Percentiles rank a stretch among this genome's conserved stretches.
These are phyloP conservation scores for Dillenia turbinata DNA, from an alignment of 164 flowering plant species.

Conservation along the genomic window DNA sequence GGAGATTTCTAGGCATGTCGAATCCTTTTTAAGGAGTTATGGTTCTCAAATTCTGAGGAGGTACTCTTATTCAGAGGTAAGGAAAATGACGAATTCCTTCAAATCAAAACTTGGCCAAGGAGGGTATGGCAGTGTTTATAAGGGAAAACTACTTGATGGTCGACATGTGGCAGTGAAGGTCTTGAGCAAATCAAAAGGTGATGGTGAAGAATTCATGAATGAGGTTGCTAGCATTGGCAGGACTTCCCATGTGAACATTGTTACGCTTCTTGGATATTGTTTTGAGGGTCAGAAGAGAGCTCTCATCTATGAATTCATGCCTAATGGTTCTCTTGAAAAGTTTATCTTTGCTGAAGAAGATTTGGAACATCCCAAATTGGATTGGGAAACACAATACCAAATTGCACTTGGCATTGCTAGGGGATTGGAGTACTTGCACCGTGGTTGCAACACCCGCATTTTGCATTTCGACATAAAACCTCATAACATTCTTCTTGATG, in stretches of 20 bases:
- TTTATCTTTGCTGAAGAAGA: conserved; percentile 20
- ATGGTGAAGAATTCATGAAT: conserved; percentile 29
- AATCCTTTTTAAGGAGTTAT: conserved; percentile 15
- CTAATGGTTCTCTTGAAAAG: conserved; percentile 43
- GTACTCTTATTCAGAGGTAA: conserved; percentile 25
- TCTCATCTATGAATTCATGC: conserved; percentile 37
- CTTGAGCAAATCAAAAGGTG: conserved; percentile 21
- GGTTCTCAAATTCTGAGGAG: conserved; percentile 23
- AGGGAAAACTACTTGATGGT: conserved; percentile 35
- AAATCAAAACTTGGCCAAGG: conserved; percentile 38
- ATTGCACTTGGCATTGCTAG: conserved; percentile 38
- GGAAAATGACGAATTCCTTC: conserved; percentile 34
- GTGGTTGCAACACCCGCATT: conserved; percentile 38
- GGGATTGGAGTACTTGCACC: conserved; percentile 41
- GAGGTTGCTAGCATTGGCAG: conserved; percentile 32
- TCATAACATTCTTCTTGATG: conserved; percentile 37
- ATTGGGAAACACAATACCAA: conserved; percentile 22
- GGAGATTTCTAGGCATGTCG: background rate
- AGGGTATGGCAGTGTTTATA: conserved; percentile 42
- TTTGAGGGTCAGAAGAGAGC: conserved; percentile 30
- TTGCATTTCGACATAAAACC: conserved; percentile 48
- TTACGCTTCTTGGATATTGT: conserved; percentile 30
- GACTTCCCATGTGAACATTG: conserved; percentile 38
- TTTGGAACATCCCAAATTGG: conserved; percentile 3
- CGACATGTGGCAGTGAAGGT: conserved; percentile 38